Conservation (phyloP, 1,284 basidiomycete species). For the Vanrija sp. region DNA sequence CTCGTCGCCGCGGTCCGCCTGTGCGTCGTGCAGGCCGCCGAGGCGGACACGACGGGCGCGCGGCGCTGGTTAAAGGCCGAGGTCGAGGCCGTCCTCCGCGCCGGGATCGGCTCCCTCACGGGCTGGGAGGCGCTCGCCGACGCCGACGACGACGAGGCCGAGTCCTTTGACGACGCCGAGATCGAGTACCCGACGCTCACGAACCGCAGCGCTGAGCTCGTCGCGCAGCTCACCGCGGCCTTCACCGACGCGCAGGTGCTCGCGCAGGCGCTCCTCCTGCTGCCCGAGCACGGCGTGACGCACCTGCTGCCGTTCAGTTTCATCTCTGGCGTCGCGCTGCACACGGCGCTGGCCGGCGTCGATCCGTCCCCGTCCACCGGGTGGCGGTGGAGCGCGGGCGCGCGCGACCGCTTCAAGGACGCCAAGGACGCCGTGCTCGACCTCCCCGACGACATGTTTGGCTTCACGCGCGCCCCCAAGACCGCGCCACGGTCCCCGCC, state of each 20-base stretch:
- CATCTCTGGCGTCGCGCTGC: slow-evolving; percentile 32
- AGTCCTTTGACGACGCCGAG: background rate
- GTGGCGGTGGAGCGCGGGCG: slow-evolving; percentile 12
- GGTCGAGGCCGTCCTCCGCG: slow-evolving; percentile 60
- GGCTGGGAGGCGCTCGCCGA: slow-evolving; percentile 35
- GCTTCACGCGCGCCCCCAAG: background rate
- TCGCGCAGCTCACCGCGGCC: slow-evolving; percentile 62
- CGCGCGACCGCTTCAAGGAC: background rate
- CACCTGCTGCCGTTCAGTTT: slow-evolving; percentile 37
- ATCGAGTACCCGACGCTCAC: slow-evolving; percentile 24
- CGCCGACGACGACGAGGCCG: slow-evolving; percentile 24
- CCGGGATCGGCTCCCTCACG: slow-evolving; percentile 32
- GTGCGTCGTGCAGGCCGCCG: slow-evolving; percentile 23
- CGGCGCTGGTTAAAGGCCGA: slow-evolving; percentile 64
- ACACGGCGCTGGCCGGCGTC: slow-evolving; percentile 19
- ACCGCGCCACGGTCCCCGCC: background rate
- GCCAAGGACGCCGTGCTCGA: background rate
- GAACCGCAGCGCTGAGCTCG: slow-evolving; percentile 66
- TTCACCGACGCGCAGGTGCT: slow-evolving; percentile 43
- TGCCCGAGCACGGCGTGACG: slow-evolving; percentile 7
- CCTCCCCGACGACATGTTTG: background rate
- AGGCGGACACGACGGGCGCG: slow-evolving; percentile 37
- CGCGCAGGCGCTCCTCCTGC: slow-evolving; percentile 41
- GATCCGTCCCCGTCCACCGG: slow-evolving; percentile 5
- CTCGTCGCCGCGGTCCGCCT: slow-evolving; percentile 46